Conservation (phyloP, 2,329 filamentous ascomycete species). For the Thielaviopsis euricoi region DNA sequence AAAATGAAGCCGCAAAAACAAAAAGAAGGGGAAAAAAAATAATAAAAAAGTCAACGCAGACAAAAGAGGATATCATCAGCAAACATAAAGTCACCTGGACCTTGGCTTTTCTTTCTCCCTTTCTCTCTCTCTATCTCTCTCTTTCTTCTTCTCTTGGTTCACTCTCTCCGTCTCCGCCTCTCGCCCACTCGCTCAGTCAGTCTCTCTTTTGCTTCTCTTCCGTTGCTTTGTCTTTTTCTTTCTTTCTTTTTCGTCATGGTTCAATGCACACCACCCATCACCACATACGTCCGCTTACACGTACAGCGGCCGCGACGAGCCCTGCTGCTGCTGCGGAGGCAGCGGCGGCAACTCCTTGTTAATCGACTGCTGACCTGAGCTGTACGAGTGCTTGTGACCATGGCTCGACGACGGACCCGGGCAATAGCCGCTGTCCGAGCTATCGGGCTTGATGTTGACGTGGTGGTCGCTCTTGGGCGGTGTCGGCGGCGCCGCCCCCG, state of each 20-base stretch:
- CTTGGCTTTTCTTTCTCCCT: background rate
- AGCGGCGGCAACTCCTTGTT: constrained; percentile 45
- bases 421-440: constrained; percentile 31
- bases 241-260: background rate
- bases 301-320: constrained; percentile 6
- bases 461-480: constrained; percentile 26
- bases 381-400: constrained; percentile 3
- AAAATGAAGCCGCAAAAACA: constrained; percentile 8
- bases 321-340: constrained; percentile 19
- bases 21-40: constrained; percentile 10
- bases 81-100: constrained; percentile 14
- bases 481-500: constrained; percentile 25
- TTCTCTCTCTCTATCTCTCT: background rate
- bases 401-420: constrained; percentile 13
- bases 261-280: background rate
- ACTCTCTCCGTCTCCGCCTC: background rate
- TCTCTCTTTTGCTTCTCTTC: background rate
- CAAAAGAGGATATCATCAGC: constrained; percentile 16
- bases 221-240: background rate
- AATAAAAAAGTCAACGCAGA: constrained; percentile 1
- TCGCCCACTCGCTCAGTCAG: no score
- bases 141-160: background rate
- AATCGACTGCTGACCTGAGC: constrained; percentile 31
- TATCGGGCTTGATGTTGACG: constrained; percentile 28
- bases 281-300: background rate